These are phyloP conservation scores for Posidonia australis DNA, from an alignment of 106 monocot species.

Conservation along the genomic window DNA sequence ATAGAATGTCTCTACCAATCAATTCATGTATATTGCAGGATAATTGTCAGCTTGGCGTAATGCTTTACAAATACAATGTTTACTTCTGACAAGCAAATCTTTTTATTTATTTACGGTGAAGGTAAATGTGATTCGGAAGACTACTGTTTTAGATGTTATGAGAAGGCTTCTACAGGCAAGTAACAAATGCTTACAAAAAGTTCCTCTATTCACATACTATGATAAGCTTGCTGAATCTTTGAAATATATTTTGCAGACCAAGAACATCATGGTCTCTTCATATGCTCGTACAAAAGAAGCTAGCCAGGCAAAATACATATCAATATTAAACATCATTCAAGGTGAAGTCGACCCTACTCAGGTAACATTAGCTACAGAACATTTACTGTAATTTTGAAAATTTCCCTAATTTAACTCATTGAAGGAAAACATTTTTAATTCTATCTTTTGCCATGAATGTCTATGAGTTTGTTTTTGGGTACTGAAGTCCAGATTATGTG, in stretches of 20 bases:
- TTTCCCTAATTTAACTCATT: neutral
- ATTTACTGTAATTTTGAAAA: neutral
- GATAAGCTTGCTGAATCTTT: neutral
- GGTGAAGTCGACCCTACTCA: slow-evolving; percentile 99
- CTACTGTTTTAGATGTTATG: slow-evolving; percentile 98
- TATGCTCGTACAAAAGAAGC: slow-evolving; percentile 99
- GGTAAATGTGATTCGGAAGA: slow-evolving; percentile 97
- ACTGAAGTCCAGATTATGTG: no score
- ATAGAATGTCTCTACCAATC: no score
- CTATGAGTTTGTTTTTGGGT: no score
- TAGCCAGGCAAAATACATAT: slow-evolving; percentile 96
- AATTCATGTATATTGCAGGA: no score
- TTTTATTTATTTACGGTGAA: slow-evolving; percentile 9
- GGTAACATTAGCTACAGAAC: slow-evolving; percentile 26
- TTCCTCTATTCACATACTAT: neutral
- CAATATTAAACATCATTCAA: slow-evolving; percentile 95
- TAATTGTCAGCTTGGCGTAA: no score
- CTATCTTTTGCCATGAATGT: no score
- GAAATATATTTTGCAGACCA: slow-evolving; percentile 45
- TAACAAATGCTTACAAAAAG: neutral
- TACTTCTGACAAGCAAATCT: neutral
- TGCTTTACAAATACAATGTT: neutral
- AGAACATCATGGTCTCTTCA: slow-evolving; percentile 98
- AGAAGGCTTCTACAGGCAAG: slow-evolving; percentile 80
- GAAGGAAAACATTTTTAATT: no score